phyloP scores from a whole-genome alignment of 805 yeast species.

The Starmera dryadoides region DNA sequence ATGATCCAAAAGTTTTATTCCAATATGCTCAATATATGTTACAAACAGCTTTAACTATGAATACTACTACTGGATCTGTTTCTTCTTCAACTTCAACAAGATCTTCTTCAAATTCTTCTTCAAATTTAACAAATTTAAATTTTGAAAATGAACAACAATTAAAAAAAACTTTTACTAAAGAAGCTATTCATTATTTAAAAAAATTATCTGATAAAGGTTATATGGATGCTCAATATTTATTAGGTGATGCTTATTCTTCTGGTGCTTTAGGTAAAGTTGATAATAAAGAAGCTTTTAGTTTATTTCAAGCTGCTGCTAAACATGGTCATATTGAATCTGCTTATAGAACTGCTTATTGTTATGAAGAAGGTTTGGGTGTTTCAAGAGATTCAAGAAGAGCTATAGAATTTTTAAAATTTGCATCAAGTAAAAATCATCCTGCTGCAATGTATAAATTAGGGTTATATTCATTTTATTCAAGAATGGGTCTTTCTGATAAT shows the following conservation, averaged over 20 bases:
- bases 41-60: slow-evolving; percentile 71
- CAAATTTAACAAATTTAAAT: not conserved
- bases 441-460: slow-evolving; percentile 97
- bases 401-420: slow-evolving; percentile 72
- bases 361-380: slow-evolving; percentile 91
- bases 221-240: slow-evolving; percentile 82
- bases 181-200: slow-evolving; percentile 65
- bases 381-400: slow-evolving; percentile 84
- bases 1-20: slow-evolving; percentile 81
- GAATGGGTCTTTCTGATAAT: slow-evolving; percentile 73
- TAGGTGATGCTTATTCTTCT: slow-evolving; percentile 85
- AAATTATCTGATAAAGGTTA: slow-evolving; percentile 74
- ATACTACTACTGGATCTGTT: slow-evolving; percentile 7
- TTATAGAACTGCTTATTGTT: slow-evolving; percentile 84
- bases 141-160: slow-evolving; percentile 20
- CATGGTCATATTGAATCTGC: slow-evolving; percentile 90
- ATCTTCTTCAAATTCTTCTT: not conserved
- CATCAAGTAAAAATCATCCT: slow-evolving; percentile 88
- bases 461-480: slow-evolving; percentile 71
- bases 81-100: not conserved
- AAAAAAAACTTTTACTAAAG: slow-evolving; percentile 59
- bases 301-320: slow-evolving; percentile 87
- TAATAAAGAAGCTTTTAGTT: slow-evolving; percentile 61
- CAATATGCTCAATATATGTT: slow-evolving; percentile 88
- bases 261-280: slow-evolving; percentile 82